Evolutionary conservation across 768 basidiomycete genomes (phyloP).

Genomic region (Jaapia argillacea): DNA sequence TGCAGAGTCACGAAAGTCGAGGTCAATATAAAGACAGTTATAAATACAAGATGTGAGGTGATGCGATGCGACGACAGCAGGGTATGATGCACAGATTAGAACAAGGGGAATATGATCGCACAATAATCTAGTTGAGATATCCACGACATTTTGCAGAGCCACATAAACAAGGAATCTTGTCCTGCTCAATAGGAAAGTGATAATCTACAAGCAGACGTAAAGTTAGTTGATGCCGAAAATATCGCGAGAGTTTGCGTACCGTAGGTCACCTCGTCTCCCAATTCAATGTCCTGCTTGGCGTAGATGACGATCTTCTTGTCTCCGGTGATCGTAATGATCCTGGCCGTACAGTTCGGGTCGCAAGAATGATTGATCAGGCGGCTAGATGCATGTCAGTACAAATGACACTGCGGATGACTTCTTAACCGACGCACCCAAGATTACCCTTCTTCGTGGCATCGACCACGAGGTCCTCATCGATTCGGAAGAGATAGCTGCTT

Average conservation of each 20-base stretch:
- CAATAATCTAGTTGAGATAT: constrained; percentile 75
- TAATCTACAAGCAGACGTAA: constrained; percentile 52
- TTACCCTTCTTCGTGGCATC: constrained; percentile 99
- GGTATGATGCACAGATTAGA: constrained; percentile 6
- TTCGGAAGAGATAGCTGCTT: constrained; percentile 94
- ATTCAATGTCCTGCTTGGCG: constrained; percentile 90
- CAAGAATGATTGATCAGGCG: constrained; percentile 99
- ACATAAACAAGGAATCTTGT: constrained; percentile 91
- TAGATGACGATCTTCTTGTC: constrained; percentile 99
- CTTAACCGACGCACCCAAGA: constrained; percentile 65
- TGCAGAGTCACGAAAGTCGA: no score
- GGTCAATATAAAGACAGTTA: no score
- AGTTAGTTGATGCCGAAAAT: not conserved
- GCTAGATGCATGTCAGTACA: constrained; percentile 39
- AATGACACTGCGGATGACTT: not conserved
- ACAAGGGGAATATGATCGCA: not conserved
- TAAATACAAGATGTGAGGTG: no score
- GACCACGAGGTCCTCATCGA: constrained; percentile 96
- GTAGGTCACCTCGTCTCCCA: constrained; percentile 97
- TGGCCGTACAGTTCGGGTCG: constrained; percentile 87
- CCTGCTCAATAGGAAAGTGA: constrained; percentile 98
- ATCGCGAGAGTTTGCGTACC: constrained; percentile 39
- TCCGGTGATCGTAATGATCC: constrained; percentile 84
- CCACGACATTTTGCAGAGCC: constrained; percentile 88
- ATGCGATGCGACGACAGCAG: constrained; percentile 6